Percentiles rank a stretch among this genome's conserved stretches.
These are phyloP conservation scores for Colletotrichum melonis DNA, from an alignment of 2,329 filamentous ascomycete genomes.

Conservation along the genomic window DNA sequence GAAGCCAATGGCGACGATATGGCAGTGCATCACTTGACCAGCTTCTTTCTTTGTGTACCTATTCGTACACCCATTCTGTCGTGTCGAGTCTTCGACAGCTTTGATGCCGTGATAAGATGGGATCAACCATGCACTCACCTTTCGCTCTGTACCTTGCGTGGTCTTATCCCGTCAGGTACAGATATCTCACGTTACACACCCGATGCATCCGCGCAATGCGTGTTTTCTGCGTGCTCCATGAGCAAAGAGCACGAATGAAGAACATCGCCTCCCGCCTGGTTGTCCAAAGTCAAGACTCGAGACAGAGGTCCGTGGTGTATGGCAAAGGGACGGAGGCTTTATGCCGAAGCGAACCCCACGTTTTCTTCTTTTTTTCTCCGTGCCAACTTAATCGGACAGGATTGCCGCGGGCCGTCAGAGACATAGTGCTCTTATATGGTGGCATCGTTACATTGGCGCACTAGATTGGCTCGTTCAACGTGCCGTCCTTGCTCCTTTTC, in stretches of 20 bases:
- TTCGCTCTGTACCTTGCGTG: neutral
- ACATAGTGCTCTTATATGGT: conserved; percentile 15
- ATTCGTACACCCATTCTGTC: conserved; percentile 7
- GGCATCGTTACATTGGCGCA: neutral
- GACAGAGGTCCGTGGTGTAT: neutral
- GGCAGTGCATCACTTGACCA: conserved; percentile 10
- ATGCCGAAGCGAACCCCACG: conserved; percentile 7
- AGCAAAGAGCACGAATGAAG: neutral
- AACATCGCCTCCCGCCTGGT: neutral
- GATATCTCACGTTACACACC: neutral
- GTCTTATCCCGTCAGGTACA: conserved; percentile 1
- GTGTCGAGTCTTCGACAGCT: neutral
- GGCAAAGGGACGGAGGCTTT: neutral
- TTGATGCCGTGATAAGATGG: neutral
- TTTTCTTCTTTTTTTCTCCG: neutral
- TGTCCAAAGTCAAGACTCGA: neutral
- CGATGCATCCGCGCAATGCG: neutral
- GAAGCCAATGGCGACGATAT: neutral
- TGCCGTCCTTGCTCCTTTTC: neutral
- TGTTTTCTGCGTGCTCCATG: neutral
- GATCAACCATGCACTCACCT: conserved; percentile 3
- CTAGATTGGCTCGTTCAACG: neutral
- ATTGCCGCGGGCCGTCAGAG: conserved; percentile 12
- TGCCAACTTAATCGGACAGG: neutral
- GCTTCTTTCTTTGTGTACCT: neutral